Base-by-base conservation (phyloP, 768 basidiomycete species). In the Strobilomyces confusus region DNA sequence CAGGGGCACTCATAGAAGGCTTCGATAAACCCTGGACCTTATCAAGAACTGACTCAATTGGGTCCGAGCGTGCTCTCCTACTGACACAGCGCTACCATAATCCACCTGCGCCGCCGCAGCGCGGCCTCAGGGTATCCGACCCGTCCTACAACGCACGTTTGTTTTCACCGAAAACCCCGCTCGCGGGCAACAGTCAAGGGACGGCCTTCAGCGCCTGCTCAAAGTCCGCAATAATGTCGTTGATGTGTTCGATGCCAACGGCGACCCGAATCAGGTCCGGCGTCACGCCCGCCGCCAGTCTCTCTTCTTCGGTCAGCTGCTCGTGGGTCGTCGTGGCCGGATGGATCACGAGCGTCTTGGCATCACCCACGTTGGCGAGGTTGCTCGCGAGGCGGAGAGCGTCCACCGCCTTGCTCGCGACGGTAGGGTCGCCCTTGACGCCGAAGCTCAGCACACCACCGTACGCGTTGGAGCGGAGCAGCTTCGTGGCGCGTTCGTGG, bases 401-500 rank as follows among this genome's bases (percentile, higher is more conserved):
- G 58, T 93, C 89, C 14, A 92, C 86, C 30, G 86, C 74, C 52
- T 75, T 75, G 70, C 77, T 80, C 8, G 83, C 85, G 2, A 63
- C 65, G 46, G 69, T 65, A 2, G 72, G 70, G 47, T 77, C 77
- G 17, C 84, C 87, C 60, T 82, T 82, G 56, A 90, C 68, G 9
- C 90, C 92, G 60, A 93, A 92, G 69, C 78, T 87, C 46, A 93
- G 70, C 58, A 93, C 78, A 20, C 89, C 90, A 5, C 89, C 87
- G 53, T 75, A 92, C 3, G 73, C 69, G n/a, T 66, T 48, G 1
- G 71, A 66, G 5, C 84, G 75, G 48, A 91, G 70, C 32, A 83
- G 70, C 53, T 76, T 72, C 61, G 77, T 74, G 12, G 89, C 89
- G 7, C 77, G 64, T 43, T 69, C 68, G 67, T 93, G 76, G 33